These are phyloP conservation scores for Nepenthes gracilis DNA, from an alignment of 148 eudicot genomes.

Conservation along the genomic window DNA sequence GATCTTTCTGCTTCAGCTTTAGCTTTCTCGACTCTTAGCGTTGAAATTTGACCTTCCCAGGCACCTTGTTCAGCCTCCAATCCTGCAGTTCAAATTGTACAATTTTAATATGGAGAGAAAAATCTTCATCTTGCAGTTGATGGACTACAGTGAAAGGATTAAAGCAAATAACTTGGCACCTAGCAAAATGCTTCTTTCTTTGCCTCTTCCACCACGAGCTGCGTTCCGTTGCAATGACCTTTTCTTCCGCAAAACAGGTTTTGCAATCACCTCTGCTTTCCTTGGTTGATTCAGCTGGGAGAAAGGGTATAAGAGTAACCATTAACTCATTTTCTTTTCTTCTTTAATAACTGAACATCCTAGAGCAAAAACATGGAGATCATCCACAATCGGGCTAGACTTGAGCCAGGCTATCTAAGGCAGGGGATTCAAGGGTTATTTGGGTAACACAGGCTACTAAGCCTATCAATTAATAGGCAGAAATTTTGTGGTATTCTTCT, in stretches of 20 bases:
- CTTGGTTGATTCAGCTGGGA: conserved; percentile 41
- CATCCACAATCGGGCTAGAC: too few relatives aligned
- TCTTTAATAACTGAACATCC: too few relatives aligned
- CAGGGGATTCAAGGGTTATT: neutral
- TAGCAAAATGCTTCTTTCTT: conserved; percentile 42
- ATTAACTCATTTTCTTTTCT: neutral
- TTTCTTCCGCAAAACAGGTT: conserved; percentile 59
- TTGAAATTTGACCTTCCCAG: conserved; percentile 27
- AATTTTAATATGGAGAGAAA: neutral
- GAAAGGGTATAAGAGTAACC: neutral
- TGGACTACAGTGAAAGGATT: neutral
- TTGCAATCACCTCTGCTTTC: conserved; percentile 25
- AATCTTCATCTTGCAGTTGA: neutral
- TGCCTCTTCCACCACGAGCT: conserved; percentile 36
- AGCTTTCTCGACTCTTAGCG: conserved; percentile 40
- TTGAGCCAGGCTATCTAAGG: too few relatives aligned
- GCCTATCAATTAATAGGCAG: too few relatives aligned
- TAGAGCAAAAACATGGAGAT: neutral
- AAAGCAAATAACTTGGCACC: conserved; percentile 1
- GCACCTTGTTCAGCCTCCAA: conserved; percentile 38
- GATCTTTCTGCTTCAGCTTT: conserved; percentile 46
- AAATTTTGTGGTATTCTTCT: too few relatives aligned
- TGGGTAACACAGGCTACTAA: too few relatives aligned
- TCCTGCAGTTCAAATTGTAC: neutral
- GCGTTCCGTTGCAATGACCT: conserved; percentile 48